Base-by-base conservation (phyloP, 257 asterid genomes). In the Asclepias syriaca region DNA sequence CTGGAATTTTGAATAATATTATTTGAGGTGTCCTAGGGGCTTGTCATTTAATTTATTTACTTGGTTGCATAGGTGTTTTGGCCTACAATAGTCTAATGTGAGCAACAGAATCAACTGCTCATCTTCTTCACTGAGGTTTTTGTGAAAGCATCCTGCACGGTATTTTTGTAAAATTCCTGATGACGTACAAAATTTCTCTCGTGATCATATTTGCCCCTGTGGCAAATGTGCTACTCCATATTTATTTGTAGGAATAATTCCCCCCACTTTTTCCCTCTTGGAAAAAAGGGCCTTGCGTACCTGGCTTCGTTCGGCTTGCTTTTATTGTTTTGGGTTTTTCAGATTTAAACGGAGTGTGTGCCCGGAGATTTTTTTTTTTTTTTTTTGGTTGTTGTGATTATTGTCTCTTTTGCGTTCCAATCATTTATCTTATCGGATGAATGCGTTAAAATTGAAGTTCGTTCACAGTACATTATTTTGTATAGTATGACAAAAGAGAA, bases 1-100 rank as follows among this genome's bases (percentile, higher is more conserved):
- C 29, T 50, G 58, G 67, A 68, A 63, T 76, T 70, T 70, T 75
- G 74, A 60, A 74, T 48, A 69, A 54, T 60, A 61, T 60, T 39
- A 46, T 34, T 6, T 48, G 54, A 74, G 70, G 70, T 48, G n/a
- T 43, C 56, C 39, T 60, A 56, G 68, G 68, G 6, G 51, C 32
- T 55, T 32, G 14, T 58, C 19, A 21, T 18, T 48, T 60, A 1
- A 39, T 32, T 43, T 65, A 37, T 60, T 75, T 27, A 34, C 49
- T 60, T 69, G 60, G 74, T 46, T 59, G 49, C 69, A 68, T 48
- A 34, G 67, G 18, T 27, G 5, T 59, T 57, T 57, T 57, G 48
- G 32, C 16, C 63, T 51, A 63, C 43, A 49, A 22, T 53, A 21
- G 71, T 34, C 40, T 34, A 32, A 49, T 6, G 16, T 13, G 19